Conservation (phyloP, 192 early-diverging fungal species). For the Irineochytrium annulatum region DNA sequence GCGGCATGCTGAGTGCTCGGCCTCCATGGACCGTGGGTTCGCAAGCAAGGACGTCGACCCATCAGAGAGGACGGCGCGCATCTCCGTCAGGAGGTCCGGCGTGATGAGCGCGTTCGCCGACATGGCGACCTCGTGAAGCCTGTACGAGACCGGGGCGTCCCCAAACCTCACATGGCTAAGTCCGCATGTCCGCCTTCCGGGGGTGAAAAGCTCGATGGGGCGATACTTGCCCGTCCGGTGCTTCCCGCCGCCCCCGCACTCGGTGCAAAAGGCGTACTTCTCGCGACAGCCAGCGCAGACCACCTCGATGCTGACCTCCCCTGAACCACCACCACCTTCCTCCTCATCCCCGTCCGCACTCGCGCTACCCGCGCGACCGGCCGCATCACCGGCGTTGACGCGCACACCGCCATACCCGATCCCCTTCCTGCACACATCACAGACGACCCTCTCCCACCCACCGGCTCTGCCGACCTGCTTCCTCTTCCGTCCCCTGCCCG, state of each 20-base stretch:
- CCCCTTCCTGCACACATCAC: constrained; percentile 17
- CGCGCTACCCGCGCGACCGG: neutral
- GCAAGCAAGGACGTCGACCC: constrained; percentile 8
- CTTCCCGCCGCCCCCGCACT: constrained; percentile 43
- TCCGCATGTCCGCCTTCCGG: constrained; percentile 32
- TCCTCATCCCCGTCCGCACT: neutral
- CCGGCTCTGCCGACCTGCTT: constrained; percentile 11
- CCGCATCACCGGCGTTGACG: neutral
- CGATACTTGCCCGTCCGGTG: constrained; percentile 46
- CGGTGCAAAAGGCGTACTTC: constrained; percentile 33
- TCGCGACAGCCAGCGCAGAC: constrained; percentile 29
- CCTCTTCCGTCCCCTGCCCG: constrained; percentile 18
- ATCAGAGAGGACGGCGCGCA: constrained; percentile 13
- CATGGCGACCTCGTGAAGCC: constrained; percentile 4
- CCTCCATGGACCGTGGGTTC: constrained; percentile 9
- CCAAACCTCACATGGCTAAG: constrained; percentile 39
- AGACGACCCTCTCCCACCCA: constrained; percentile 11
- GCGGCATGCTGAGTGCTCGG: neutral
- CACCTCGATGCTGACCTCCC: constrained; percentile 33
- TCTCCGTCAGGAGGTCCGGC: constrained; percentile 1
- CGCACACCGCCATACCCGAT: constrained; percentile 20
- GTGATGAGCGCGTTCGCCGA: neutral
- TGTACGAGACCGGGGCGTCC: constrained; percentile 16
- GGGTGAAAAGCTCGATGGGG: constrained; percentile 38
- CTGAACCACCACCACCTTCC: too few relatives aligned